Evolutionary conservation across 768 basidiomycete species (phyloP), one percentile per base, ranked within the genome.

Genomic region (Lepiota subincarnata): DNA sequence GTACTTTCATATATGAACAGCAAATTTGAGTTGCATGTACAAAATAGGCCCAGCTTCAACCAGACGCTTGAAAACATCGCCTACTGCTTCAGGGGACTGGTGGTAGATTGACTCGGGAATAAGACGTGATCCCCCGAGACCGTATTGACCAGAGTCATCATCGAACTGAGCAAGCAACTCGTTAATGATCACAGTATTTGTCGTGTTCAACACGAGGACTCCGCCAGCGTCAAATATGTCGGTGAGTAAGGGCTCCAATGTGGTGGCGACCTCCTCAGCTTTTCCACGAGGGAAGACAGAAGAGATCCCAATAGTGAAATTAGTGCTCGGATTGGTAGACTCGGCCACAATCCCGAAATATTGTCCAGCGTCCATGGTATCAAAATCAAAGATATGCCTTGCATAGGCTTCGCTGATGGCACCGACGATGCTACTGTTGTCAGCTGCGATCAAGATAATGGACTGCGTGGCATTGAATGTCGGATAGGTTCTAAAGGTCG

Each of bases 31-130:
- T 43, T 22, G 11, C 18, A 24, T 7, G 19, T 4, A 43, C n/a
- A 24, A 22, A 24, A 13, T 13, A n/a, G 41, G 2, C 18, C n/a
- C 12, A 4, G 41, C 53, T 6, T 64, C 55, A 36, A 64, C 19
- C 4, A 67, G 56, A 28, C 60, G 44, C 22, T 55, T 55, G 45
- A 63, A 64, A 0, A 60, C 57, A 18, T 62, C 16, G 1, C 62
- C 60, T 10, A 67, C 55, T 4, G 18, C 50, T 20, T 51, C 35
- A 11, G 57, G 48, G 3, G 48, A 41, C n/a, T 31, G 31, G 31
- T 19, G 18, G 38, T 57, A 50, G 3, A 37, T 22, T 8, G 40
- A 36, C 14, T 39, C 57, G 35, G 57, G 57, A 13, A 57, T 55
- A 2, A 57, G 34, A 22, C 53, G 52, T 3, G 52, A 54, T n/a